Evolutionary conservation across 441 rosid species (phyloP), one percentile per base, ranked within the genome.

Genomic region (Erodium texanum): DNA sequence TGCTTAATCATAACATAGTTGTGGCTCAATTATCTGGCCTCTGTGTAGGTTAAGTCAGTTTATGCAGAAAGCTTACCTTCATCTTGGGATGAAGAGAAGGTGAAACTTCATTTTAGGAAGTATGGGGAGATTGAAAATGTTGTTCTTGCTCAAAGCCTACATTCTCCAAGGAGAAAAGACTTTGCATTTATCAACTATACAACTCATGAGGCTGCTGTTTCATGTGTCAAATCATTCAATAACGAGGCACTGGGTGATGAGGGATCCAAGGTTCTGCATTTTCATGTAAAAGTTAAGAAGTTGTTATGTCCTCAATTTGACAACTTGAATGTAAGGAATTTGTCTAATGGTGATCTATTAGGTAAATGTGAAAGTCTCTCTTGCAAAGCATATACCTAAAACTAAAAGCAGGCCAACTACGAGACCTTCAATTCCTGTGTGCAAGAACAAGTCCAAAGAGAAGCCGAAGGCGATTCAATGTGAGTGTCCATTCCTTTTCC

Each of bases 81-180:
- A 5, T 75, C 81, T 0, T 78, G 81, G 81, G 70, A 78, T 70
- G 81, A 75, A 34, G 68, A 66, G 48, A 75, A 73, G 75, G 59
- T 78, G 62, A 70, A 66, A 74, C 62, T 56, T 64, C 48, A 61
- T 72, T 78, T 78, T 70, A 67, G 24, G 23, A 78, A 64, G 68
- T 78, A 66, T 69, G 81, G 81, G 68, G 78, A 78, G 74, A 78
- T 78, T 75, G 81, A 75, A 50, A 78, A 23, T 58, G 74, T 78
- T 70, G 77, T 72, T 67, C 78, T 75, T 29, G 68, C 78, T 23
- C 74, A 73, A 66, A 78, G 73, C 70, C 72, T 78, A 50, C 81
- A 29, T 50, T 69, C 78, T 48, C 70, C 81, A 24, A 78, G 38
- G 74, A 75, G 81, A 70, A 78, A 72, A 38, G 81, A 78, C 62